These are phyloP conservation scores for Oehlia diaphana DNA, from an alignment of 192 early-diverging fungal species.

Conservation along the genomic window DNA sequence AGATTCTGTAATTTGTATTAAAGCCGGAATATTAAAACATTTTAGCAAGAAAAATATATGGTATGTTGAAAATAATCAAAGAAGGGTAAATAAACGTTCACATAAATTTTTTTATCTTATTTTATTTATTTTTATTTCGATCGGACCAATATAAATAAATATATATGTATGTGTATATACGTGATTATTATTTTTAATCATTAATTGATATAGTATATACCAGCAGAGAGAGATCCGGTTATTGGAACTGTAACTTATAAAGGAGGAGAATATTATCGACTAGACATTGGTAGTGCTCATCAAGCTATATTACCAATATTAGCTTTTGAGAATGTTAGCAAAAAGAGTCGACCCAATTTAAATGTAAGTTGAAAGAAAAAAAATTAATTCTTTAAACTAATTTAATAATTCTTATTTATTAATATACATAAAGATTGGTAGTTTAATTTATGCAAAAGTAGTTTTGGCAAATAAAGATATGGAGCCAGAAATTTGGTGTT, in stretches of 20 bases:
- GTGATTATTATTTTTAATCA: too few relatives aligned
- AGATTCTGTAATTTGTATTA: constrained; percentile 63
- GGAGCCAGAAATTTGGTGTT: constrained; percentile 96
- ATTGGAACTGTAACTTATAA: constrained; percentile 76
- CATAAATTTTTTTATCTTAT: too few relatives aligned
- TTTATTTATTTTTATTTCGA: too few relatives aligned
- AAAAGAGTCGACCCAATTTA: constrained; percentile 85
- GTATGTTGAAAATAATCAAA: constrained; percentile 84
- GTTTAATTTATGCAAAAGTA: constrained; percentile 83
- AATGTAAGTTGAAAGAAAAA: constrained; percentile 41
- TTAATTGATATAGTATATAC: constrained; percentile 69
- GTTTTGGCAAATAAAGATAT: constrained; percentile 90
- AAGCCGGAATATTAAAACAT: constrained; percentile 73
- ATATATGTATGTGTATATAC: too few relatives aligned
- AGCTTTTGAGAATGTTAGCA: constrained; percentile 94
- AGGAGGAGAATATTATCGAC: constrained; percentile 74
- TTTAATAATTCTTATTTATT: not conserved
- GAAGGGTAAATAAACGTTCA: constrained; percentile 52
- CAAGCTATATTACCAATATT: constrained; percentile 72
- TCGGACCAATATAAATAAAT: too few relatives aligned
- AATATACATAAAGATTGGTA: constrained; percentile 50
- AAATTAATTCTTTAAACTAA: not conserved
- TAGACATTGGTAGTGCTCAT: constrained; percentile 95
- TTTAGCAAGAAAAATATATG: constrained; percentile 54
- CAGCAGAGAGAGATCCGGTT: constrained; percentile 82